Evolutionary conservation across 495 filamentous ascomycete species (phyloP).

Genomic region (Penicillium coprophilum): DNA sequence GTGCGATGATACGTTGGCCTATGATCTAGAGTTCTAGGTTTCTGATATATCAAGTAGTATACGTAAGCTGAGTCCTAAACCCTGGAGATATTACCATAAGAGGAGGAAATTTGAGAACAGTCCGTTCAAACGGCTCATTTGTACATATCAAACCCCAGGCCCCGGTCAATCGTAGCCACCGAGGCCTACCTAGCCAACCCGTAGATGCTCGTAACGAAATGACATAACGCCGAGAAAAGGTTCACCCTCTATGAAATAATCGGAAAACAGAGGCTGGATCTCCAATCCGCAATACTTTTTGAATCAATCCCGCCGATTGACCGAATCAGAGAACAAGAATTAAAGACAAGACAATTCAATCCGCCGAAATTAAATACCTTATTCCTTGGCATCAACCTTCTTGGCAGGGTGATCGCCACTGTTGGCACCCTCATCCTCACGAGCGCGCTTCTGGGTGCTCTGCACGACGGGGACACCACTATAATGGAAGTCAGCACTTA

Average conservation of each 20-base stretch:
- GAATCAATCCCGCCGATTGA: conserved; percentile 19
- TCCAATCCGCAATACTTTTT: conserved; percentile 31
- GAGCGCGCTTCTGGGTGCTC: conserved; percentile 53
- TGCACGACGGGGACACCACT: conserved; percentile 52
- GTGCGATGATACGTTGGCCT: conserved; percentile 47
- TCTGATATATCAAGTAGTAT: not conserved
- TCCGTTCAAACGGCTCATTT: conserved; percentile 10
- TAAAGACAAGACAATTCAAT: conserved; percentile 11
- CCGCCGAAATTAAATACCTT: conserved; percentile 10
- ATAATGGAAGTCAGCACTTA: conserved; percentile 5
- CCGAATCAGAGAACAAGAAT: conserved; percentile 21
- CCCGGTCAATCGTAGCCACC: conserved; percentile 3
- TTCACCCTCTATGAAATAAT: conserved; percentile 22
- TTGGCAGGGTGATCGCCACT: conserved; percentile 44
- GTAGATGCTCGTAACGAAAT: conserved; percentile 20
- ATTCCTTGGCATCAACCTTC: conserved; percentile 52
- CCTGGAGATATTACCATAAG: not conserved
- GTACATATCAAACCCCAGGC: conserved; percentile 11
- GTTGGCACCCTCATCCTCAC: conserved; percentile 41
- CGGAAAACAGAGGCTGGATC: conserved; percentile 13
- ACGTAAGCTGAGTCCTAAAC: not conserved
- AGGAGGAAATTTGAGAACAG: not conserved
- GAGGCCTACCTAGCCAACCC: conserved; percentile 4
- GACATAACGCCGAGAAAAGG: conserved; percentile 25
- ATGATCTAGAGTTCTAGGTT: conserved; percentile 44